Evolutionary conservation across 768 basidiomycete species (phyloP).

Genomic region (Hebeloma cylindrosporum): DNA sequence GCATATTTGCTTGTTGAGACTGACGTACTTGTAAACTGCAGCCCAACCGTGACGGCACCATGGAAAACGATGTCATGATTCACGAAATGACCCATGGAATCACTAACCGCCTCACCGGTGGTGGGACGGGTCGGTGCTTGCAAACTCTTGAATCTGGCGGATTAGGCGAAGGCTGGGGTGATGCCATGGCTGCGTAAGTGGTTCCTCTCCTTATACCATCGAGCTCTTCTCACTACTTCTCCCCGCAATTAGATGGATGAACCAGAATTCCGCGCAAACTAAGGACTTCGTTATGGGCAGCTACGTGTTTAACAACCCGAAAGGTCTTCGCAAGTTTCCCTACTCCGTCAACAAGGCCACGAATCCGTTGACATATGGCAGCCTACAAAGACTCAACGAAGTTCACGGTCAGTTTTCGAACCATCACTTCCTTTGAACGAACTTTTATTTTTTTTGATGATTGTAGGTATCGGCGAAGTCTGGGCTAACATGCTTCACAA

Average conservation of each 20-base stretch:
- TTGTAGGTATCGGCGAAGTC: slow-evolving; percentile 56
- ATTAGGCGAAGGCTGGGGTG: slow-evolving; percentile 72
- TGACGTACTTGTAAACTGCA: not conserved
- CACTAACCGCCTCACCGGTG: slow-evolving; percentile 52
- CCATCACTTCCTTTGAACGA: not conserved
- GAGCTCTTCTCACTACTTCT: not conserved
- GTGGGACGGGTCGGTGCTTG: slow-evolving; percentile 58
- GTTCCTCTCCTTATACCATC: not conserved
- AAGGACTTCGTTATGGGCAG: slow-evolving; percentile 43
- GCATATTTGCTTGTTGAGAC: not conserved
- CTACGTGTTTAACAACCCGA: slow-evolving; percentile 46
- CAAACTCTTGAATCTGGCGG: slow-evolving; percentile 64
- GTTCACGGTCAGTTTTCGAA: slow-evolving; percentile 40
- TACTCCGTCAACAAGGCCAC: slow-evolving; percentile 49
- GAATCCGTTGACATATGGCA: slow-evolving; percentile 47
- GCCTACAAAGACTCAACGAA: slow-evolving; percentile 37
- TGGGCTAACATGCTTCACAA: slow-evolving; percentile 49
- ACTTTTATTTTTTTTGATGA: not conserved
- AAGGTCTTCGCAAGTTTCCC: slow-evolving; percentile 53
- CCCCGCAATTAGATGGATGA: slow-evolving; percentile 35
- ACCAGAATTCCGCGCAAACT: slow-evolving; percentile 37
- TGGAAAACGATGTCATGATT: slow-evolving; percentile 58
- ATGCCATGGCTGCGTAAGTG: slow-evolving; percentile 45
- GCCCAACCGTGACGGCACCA: slow-evolving; percentile 34
- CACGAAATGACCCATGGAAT: slow-evolving; percentile 54